phyloP scores from a whole-genome alignment of 2,329 filamentous ascomycete genomes.

The Xylaria sp. region DNA sequence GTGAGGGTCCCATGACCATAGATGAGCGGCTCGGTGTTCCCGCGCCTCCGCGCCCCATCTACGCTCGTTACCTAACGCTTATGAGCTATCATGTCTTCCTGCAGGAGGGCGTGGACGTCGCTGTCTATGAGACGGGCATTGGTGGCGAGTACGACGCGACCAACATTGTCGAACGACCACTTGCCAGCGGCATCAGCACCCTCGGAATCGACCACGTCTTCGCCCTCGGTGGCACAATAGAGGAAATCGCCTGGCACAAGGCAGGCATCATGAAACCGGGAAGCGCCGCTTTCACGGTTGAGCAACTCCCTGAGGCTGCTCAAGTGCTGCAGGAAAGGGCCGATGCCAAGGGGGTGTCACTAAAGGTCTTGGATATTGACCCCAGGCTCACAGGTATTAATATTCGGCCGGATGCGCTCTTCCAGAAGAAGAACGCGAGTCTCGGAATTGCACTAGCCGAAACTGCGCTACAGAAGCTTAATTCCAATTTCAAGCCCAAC shows the following conservation, averaged over 20 bases:
- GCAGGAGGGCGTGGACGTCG: slow-evolving; percentile 68
- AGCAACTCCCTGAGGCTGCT: slow-evolving; percentile 59
- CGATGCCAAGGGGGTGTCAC: slow-evolving; percentile 59
- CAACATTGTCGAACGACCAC: slow-evolving; percentile 69
- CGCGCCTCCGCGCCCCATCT: slow-evolving; percentile 61
- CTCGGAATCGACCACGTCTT: slow-evolving; percentile 76
- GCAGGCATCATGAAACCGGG: slow-evolving; percentile 74
- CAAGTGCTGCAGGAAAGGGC: slow-evolving; percentile 63
- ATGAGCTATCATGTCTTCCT: slow-evolving; percentile 64
- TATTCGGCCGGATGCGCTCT: slow-evolving; percentile 63
- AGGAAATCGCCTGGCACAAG: slow-evolving; percentile 79
- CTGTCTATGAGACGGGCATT: slow-evolving; percentile 73
- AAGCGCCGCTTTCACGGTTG: slow-evolving; percentile 66
- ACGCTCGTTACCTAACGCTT: slow-evolving; percentile 69
- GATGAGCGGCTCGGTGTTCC: slow-evolving; percentile 47
- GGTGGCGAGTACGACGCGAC: slow-evolving; percentile 77
- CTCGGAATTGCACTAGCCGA: slow-evolving; percentile 63
- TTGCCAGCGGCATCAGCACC: slow-evolving; percentile 70
- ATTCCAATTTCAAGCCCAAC: slow-evolving; percentile 46
- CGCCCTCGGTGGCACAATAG: slow-evolving; percentile 69
- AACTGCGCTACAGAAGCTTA: slow-evolving; percentile 58
- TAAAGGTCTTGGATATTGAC: slow-evolving; percentile 60
- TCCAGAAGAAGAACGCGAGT: slow-evolving; percentile 67
- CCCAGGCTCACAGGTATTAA: slow-evolving; percentile 57
- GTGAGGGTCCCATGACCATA: slow-evolving; percentile 40